Base-by-base conservation (phyloP, 1,284 basidiomycete genomes). In the Irpex lacteus region DNA sequence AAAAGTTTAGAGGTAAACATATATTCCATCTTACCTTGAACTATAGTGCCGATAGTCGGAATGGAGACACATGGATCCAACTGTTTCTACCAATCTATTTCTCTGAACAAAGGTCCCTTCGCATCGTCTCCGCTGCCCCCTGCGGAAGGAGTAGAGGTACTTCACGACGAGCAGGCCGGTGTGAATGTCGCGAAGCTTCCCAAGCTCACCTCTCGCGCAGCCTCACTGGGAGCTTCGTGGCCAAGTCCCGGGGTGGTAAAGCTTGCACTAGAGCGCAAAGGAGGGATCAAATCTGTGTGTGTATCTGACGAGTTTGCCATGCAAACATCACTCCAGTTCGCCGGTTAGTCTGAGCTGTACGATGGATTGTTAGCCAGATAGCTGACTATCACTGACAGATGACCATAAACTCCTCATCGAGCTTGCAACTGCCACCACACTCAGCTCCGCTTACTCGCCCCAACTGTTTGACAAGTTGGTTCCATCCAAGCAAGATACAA, bases 361-460 rank as follows among this genome's bases (percentile, higher is more conserved):
- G 54, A 32, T 13, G 15, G 5, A 37, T 7, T 7, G 5, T 11
- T 9, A 15, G 32, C n/a, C 11, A 47, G 6, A 47, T 5, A 5
- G 3, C 40, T 47, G 11, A n/a, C 11, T 47, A 47, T 13, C 3
- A 4, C n/a, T 19, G 19, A 13, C 65, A 91, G 91, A 90, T 64
- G 88, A 91, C 65, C 89, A 93, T 70, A 91, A 91, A 73, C 78
- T 86, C 64, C 75, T 92, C 21, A 83, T 89, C 2, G 90, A 93
- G 70, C 78, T 92, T 34, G 87, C 91, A 0, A 92, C 90, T 69
- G 80, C 88, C 1, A 84, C 88, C 2, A 85, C 90, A 1, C 78
- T 92, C 15, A 79, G 83, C 4, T 82, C 87, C 1, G 89, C 85
- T 2, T 92, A 91, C 72, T 82, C 81, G 47, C 79, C 76, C 2